Evolutionary conservation across 129 eudicot genomes (phyloP), one percentile per base, ranked within the genome.

Genomic region (Daucus carota): DNA sequence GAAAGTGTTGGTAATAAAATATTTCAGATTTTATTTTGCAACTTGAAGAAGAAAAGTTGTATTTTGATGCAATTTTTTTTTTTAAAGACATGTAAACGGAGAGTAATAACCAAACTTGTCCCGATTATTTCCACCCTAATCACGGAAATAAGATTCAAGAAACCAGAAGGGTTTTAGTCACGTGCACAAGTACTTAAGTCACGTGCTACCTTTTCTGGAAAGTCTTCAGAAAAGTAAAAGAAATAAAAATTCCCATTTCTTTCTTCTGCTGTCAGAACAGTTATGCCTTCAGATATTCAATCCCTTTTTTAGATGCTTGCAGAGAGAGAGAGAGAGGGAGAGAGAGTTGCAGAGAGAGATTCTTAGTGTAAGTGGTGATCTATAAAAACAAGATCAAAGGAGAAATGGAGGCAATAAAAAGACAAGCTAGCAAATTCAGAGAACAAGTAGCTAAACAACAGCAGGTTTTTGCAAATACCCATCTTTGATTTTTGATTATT

Each of bases 401-500:
- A 29, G 44, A 38, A 13, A 93, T 93, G 98, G 98, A 93, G 59
- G 93, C 98, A 52, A 84, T 93, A 36, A 81, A 85, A 86, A 93
- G 79, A 83, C 98, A 93, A 87, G 98, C 98, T 10, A 93, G 85
- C 82, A 93, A 91, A 86, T 79, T 93, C 22, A 84, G 98, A 75
- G 98, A 93, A 68, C 98, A 93, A 93, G 98, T 93, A 41, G 92
- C 97, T 70, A 93, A 88, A 80, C 98, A 93, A 65, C 98, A 93
- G 57, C 98, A 93, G 98, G 98, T 91, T 71, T 42, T 22, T 36
- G 18, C 41, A 12, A 16, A 32, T n/a, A 67, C 40, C 40, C 24
- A 31, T 24, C 6, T 71, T 72, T 2, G 17, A 26, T 38, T 3
- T 59, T 76, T 54, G 10, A 20, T 44, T 43, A 48, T 3, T 14